A percentile compares a stretch with the other conserved stretches of the same genome.
Evolutionary conservation across 495 filamentous ascomycete genomes (phyloP).

Genomic region (Amniculicola lignicola): DNA sequence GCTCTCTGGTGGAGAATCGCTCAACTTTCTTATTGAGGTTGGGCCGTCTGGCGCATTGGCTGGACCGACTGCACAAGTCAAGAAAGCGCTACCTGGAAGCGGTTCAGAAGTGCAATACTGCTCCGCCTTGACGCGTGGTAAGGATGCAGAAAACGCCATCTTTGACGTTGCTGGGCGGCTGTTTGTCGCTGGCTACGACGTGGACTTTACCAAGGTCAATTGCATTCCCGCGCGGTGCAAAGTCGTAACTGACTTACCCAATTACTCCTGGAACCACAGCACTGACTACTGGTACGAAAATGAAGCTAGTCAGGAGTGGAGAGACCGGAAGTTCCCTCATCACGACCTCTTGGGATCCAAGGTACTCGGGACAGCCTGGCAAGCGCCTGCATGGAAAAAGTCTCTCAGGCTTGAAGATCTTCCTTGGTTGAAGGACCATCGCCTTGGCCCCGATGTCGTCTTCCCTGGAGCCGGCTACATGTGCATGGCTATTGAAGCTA

Average conservation of each 20-base stretch:
- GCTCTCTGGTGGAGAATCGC: neutral
- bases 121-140: conserved; percentile 2
- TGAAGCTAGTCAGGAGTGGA: conserved; percentile 8
- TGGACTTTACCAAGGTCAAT: conserved; percentile 5
- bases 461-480: conserved; percentile 16
- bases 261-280: conserved; percentile 17
- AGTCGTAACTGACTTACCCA: conserved; percentile 8
- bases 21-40: conserved; percentile 37
- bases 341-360: conserved; percentile 16
- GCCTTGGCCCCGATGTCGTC: conserved; percentile 6
- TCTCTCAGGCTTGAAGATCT: conserved; percentile 5
- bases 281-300: conserved; percentile 11
- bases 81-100: neutral
- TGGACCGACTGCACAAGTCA: conserved; percentile 37
- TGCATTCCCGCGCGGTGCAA: neutral
- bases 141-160: neutral
- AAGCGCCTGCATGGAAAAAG: conserved; percentile 8
- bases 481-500: conserved; percentile 19
- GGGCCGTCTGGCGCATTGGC: conserved; percentile 39
- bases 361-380: conserved; percentile 2
- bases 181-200: neutral
- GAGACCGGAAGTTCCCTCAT: neutral
- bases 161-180: conserved; percentile 9
- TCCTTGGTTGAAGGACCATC: conserved; percentile 20
- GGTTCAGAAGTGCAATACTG: neutral